Conservation (phyloP, 1,284 basidiomycete genomes). For the Ceratobasidium theobromae region DNA sequence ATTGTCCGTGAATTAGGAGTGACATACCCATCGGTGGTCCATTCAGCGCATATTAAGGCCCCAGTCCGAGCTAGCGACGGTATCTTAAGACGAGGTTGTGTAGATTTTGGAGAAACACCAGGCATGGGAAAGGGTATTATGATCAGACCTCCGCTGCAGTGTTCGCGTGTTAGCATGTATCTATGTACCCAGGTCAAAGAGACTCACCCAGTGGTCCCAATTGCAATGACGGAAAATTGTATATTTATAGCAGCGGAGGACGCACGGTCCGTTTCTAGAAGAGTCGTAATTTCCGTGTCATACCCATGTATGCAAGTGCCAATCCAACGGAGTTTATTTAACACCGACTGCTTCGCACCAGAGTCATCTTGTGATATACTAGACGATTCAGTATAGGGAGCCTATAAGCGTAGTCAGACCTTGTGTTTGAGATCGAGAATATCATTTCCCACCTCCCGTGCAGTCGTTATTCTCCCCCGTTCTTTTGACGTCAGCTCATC, state of each 20-base stretch:
- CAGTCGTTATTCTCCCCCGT: neutral
- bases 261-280: conserved; percentile 52
- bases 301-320: conserved; percentile 25
- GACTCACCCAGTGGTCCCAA: conserved; percentile 72
- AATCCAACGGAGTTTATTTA: conserved; percentile 41
- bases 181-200: conserved; percentile 15
- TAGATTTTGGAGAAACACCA: conserved; percentile 48
- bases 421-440: neutral
- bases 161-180: neutral
- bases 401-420: neutral
- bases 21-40: conserved; percentile 85
- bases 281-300: conserved; percentile 4
- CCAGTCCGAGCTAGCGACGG: conserved; percentile 62
- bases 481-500: conserved; percentile 16
- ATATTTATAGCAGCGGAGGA: conserved; percentile 69
- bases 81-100: conserved; percentile 57
- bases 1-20: neutral
- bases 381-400: conserved; percentile 11
- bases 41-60: conserved; percentile 74
- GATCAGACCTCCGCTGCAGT: conserved; percentile 58
- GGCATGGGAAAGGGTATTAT: conserved; percentile 65
- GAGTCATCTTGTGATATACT: neutral
- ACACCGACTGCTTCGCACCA: neutral
- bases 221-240: conserved; percentile 81
- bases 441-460: conserved; percentile 11